Base-by-base conservation (phyloP, 1,139 yeast species). In the Saccharomyces hybrid region DNA sequence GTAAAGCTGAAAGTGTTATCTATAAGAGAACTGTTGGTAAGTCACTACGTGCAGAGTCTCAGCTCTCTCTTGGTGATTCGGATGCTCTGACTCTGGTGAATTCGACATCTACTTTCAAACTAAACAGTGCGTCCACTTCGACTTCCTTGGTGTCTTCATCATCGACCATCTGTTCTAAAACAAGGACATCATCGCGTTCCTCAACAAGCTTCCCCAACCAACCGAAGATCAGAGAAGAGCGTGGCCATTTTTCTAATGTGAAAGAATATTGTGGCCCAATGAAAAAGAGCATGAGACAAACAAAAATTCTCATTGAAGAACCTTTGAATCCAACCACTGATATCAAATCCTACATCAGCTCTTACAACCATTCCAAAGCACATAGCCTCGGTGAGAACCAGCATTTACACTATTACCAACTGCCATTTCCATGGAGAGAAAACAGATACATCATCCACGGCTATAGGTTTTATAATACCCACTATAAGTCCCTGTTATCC, bases 341-440 rank as follows among this genome's bases (percentile, higher is more conserved):
- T 28, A 49, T 56, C 47, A 62, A 64, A 41, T 64, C 73, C 46
- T 71, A 71, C 48, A 67, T 71, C 50, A 75, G 77, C 47, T 77
- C 77, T 57, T 81, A 78, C 65, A 83, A 84, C 67, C 84, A 83
- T 65, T 83, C 83, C 59, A 73, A 73, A 53, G 90, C 90, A 0
- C 67, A 79, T 46, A 73, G 74, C 34, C 68, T 73, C 8, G 95
- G 96, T 2, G 74, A 79, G 46, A 60, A 72, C 5, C 70, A 84
- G 52, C 78, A 84, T 56, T 72, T 93, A 52, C 90, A 89, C 61
- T 88, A 86, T 70, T 89, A 88, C 66, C 96, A 93, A 68, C 74
- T 93, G 52, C 99, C 99, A 1, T 80, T 84, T 59, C 88, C 88
- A 52, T 93, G 97, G 96, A 79, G 96, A 66, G 97, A 91, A 69